These are phyloP conservation scores for Artemisia annua DNA, from an alignment of 129 eudicot genomes.

Conservation along the genomic window DNA sequence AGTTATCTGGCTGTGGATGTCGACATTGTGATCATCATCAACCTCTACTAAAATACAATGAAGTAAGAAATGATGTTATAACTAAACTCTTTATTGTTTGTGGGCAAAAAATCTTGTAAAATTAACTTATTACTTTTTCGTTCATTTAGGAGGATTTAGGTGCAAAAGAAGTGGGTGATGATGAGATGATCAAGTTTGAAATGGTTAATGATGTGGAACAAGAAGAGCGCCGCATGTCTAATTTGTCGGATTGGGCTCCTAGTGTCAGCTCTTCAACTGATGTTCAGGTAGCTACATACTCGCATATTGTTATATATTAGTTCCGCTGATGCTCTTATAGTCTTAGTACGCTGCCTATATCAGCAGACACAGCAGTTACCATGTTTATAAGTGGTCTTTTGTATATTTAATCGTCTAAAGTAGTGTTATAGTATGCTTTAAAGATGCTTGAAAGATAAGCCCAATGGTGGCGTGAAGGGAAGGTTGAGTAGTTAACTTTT, in stretches of 20 bases:
- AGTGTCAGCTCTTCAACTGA: constrained; percentile 68
- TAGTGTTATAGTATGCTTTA: no score
- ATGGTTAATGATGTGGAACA: constrained; percentile 46
- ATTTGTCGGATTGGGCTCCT: constrained; percentile 88
- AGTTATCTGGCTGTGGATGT: constrained; percentile 38
- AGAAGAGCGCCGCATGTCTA: constrained; percentile 96
- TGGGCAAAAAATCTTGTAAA: background rate
- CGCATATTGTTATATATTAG: background rate
- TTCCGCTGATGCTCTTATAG: background rate
- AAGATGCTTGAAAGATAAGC: no score
- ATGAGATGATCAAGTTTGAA: constrained; percentile 37
- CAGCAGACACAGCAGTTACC: no score
- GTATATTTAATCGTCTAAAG: no score
- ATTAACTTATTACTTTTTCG: background rate
- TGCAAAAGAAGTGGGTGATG: constrained; percentile 19
- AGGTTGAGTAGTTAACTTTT: no score
- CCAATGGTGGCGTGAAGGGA: no score
- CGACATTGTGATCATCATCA: constrained; percentile 45
- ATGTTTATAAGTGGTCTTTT: no score
- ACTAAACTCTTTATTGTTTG: background rate
- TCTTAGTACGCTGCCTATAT: no score
- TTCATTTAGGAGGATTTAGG: constrained; percentile 38
- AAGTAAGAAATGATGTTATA: constrained; percentile 35
- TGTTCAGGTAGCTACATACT: constrained; percentile 53
- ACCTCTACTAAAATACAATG: constrained; percentile 15